Percentiles rank a stretch among this genome's conserved stretches.
Evolutionary conservation across 2,329 filamentous ascomycete genomes (phyloP).

Genomic region (Gaeumannomyces sp.): DNA sequence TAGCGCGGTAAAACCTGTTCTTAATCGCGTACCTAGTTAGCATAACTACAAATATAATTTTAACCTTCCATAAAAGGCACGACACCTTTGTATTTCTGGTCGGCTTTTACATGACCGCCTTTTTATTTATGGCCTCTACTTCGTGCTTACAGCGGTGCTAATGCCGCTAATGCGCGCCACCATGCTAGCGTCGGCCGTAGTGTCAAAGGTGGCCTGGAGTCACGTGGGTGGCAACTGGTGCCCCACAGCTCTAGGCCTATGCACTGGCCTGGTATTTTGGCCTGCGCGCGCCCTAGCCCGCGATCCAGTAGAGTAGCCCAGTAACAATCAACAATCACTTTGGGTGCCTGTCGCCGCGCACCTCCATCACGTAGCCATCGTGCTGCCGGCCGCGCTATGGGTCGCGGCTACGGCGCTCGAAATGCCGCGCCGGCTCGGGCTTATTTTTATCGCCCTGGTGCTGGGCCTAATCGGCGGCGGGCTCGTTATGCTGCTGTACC

Average conservation of each 20-base stretch:
- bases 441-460: conserved; percentile 50
- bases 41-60: conserved; percentile 57
- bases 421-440: conserved; percentile 45
- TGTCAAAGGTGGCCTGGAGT: no score
- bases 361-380: no score
- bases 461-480: conserved; percentile 45
- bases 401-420: conserved; percentile 52
- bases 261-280: no score
- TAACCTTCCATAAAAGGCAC: conserved; percentile 40
- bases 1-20: conserved; percentile 51
- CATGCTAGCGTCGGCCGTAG: conserved; percentile 45
- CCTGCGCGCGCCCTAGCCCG: no score
- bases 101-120: conserved; percentile 53
- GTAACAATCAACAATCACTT: no score
- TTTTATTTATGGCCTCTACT: conserved; percentile 47
- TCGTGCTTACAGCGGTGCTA: conserved; percentile 36
- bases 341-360: no score
- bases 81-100: conserved; percentile 53
- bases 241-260: no score
- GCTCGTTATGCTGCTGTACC: conserved; percentile 35
- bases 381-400: conserved; percentile 49
- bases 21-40: conserved; percentile 55
- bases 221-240: no score
- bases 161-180: conserved; percentile 52
- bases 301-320: no score